phyloP scores from a whole-genome alignment of 1,139 yeast genomes.

The Sugiyamaella paludigena region DNA sequence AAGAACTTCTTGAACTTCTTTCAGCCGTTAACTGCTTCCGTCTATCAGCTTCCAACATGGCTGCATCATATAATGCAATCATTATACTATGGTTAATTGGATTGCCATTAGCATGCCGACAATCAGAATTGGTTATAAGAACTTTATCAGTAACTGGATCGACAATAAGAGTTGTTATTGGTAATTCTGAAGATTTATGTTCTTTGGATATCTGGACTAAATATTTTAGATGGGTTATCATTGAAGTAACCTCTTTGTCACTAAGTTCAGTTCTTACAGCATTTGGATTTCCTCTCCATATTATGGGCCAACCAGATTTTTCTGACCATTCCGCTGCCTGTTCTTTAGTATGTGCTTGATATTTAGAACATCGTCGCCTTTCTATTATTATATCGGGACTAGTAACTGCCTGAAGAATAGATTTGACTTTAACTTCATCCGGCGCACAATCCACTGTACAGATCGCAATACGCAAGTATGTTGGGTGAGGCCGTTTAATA shows the following conservation, averaged over 20 bases:
- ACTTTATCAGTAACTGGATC: conserved; percentile 45
- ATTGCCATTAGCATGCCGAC: conserved; percentile 38
- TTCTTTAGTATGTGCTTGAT: conserved; percentile 63
- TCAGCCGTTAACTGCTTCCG: conserved; percentile 2
- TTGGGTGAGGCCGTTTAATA: conserved; percentile 5
- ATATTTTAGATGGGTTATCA: conserved; percentile 42
- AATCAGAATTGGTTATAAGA: conserved; percentile 42
- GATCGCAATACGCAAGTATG: conserved; percentile 37
- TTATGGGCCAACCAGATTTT: conserved; percentile 70
- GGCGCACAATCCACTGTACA: conserved; percentile 30
- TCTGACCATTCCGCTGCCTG: conserved; percentile 61
- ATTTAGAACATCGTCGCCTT: conserved; percentile 45
- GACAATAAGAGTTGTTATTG: conserved; percentile 49
- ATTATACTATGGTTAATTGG: conserved; percentile 74
- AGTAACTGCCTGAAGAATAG: conserved; percentile 21
- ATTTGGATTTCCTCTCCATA: conserved; percentile 92
- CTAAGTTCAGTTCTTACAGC: conserved; percentile 64
- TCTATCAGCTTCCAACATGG: conserved; percentile 44
- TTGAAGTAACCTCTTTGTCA: conserved; percentile 47
- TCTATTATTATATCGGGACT: conserved; percentile 31
- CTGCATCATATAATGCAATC: conserved; percentile 63
- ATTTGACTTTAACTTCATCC: conserved; percentile 19
- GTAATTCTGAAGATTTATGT: conserved; percentile 28
- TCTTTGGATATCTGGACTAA: conserved; percentile 36
- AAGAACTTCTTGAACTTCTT: conserved; percentile 5